These are phyloP conservation scores for Gossypium aridum DNA, from an alignment of 441 rosid genomes.

Conservation along the genomic window DNA sequence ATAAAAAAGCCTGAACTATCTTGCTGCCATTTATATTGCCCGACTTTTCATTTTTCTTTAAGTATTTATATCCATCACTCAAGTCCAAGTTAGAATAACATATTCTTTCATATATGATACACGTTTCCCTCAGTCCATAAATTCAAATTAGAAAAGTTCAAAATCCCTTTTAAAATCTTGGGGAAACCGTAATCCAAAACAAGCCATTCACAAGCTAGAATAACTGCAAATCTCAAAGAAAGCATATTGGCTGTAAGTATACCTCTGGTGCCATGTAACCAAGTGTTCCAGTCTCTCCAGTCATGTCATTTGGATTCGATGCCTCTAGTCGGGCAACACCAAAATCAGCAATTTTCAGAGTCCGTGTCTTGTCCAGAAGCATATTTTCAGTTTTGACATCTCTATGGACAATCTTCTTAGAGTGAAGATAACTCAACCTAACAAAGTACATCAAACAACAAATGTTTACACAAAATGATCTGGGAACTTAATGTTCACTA, in stretches of 20 bases:
- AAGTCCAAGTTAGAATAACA: background rate
- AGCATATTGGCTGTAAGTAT: conserved; percentile 9
- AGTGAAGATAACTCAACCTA: conserved; percentile 67
- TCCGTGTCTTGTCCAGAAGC: conserved; percentile 65
- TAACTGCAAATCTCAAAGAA: background rate
- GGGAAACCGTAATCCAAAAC: background rate
- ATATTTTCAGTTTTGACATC: conserved; percentile 79
- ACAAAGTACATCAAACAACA: background rate
- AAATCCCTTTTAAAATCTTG: background rate
- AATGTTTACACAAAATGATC: background rate
- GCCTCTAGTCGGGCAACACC: conserved; percentile 77
- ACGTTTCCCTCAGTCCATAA: background rate
- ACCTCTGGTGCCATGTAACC: conserved; percentile 90
- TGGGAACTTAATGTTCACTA: background rate
- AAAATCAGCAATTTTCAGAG: conserved; percentile 63
- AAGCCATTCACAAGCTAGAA: background rate
- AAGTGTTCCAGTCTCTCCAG: conserved; percentile 78
- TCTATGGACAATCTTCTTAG: conserved; percentile 64
- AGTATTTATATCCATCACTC: background rate
- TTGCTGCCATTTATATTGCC: background rate
- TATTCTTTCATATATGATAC: background rate
- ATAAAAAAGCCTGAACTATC: background rate
- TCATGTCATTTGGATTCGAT: conserved; percentile 74
- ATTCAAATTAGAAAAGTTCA: conserved; percentile 4
- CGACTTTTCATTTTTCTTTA: background rate